Conservation (phyloP, 495 filamentous ascomycete genomes). For the Aspergillus carlsbadensis region DNA sequence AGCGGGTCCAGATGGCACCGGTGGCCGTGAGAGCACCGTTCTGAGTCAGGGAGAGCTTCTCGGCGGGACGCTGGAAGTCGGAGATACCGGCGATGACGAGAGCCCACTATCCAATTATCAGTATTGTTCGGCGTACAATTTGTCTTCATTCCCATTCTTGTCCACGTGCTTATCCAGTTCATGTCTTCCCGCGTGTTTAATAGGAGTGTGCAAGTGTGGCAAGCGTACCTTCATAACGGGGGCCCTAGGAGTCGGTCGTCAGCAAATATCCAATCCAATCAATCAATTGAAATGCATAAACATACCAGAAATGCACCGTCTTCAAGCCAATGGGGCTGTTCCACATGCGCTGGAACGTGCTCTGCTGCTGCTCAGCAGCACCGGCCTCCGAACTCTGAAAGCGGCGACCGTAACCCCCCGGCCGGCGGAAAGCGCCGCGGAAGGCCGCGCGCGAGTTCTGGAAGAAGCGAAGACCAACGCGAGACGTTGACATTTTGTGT, state of each 20-base stretch:
- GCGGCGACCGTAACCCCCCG: constrained; percentile 55
- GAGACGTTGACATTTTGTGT: constrained; percentile 43
- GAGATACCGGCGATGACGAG: constrained; percentile 88
- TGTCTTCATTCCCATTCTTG: too few relatives aligned
- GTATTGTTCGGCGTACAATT: not conserved
- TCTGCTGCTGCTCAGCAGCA: constrained; percentile 54
- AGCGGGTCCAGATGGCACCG: constrained; percentile 96
- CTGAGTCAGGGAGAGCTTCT: constrained; percentile 87
- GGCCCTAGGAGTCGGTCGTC: constrained; percentile 57
- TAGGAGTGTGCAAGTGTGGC: constrained; percentile 5
- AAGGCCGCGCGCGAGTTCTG: constrained; percentile 54
- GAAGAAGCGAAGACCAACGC: constrained; percentile 49
- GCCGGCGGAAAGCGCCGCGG: constrained; percentile 52
- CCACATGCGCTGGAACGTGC: constrained; percentile 71
- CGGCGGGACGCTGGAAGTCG: constrained; percentile 89
- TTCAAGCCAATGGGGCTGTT: constrained; percentile 84
- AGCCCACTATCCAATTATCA: constrained; percentile 62
- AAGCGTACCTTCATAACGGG: constrained; percentile 87
- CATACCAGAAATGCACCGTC: constrained; percentile 97
- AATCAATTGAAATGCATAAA: not conserved
- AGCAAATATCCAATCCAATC: constrained; percentile 4
- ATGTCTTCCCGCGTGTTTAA: too few relatives aligned
- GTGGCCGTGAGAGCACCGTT: constrained; percentile 85
- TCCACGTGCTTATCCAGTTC: too few relatives aligned
- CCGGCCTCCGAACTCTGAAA: constrained; percentile 64